Conservation (phyloP, 2,329 filamentous ascomycete genomes). For the Beauveria bassiana region DNA sequence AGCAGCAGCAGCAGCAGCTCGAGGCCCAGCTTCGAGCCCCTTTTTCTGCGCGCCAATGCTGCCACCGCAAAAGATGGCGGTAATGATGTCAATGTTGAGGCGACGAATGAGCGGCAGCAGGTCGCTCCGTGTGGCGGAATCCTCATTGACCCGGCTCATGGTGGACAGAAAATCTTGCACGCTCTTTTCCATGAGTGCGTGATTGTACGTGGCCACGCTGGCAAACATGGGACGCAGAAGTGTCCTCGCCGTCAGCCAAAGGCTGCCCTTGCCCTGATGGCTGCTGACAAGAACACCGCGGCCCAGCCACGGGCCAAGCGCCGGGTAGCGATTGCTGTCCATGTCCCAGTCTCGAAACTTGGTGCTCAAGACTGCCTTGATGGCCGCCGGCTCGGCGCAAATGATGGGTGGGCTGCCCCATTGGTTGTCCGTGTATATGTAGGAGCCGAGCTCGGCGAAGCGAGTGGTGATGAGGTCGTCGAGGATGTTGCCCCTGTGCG, state of each 20-base stretch:
- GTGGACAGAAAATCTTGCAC: neutral
- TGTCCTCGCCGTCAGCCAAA: neutral
- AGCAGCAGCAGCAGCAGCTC: neutral
- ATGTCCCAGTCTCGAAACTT: slow-evolving; percentile 4
- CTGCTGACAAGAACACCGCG: slow-evolving; percentile 4
- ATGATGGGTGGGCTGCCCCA: slow-evolving; percentile 1
- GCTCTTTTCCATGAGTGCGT: neutral
- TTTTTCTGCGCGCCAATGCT: neutral
- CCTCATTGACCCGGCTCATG: neutral
- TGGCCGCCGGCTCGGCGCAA: neutral
- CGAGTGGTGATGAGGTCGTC: slow-evolving; percentile 6
- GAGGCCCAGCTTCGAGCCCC: neutral
- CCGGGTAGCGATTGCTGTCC: slow-evolving; percentile 4
- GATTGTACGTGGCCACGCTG: neutral
- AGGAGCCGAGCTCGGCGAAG: neutral
- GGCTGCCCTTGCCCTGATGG: neutral
- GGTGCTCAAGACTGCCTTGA: neutral
- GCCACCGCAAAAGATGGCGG: neutral
- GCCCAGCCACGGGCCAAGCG: slow-evolving; percentile 3
- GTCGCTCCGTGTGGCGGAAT: neutral
- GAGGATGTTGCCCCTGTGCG: neutral
- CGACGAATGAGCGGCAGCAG: slow-evolving; percentile 2
- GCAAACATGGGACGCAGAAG: neutral
- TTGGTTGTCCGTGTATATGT: slow-evolving; percentile 3
- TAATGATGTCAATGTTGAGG: neutral